phyloP scores from a whole-genome alignment of 495 filamentous ascomycete species.

The Penicillium lividum region DNA sequence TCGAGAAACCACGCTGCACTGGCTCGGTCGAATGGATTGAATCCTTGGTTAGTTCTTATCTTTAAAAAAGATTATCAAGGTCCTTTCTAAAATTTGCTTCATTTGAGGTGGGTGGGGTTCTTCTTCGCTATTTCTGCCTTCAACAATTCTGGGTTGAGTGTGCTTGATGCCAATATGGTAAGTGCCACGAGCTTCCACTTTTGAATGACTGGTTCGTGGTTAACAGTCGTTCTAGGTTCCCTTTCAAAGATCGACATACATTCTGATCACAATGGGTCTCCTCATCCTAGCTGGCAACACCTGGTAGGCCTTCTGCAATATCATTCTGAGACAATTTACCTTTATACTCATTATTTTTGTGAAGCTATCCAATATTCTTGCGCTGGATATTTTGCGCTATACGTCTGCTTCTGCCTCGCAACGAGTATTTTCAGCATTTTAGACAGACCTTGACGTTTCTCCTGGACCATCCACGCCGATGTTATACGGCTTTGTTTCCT shows the following conservation, averaged over 20 bases:
- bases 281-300: not conserved
- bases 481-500: constrained; percentile 82
- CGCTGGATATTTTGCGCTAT: constrained; percentile 71
- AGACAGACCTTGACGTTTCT: constrained; percentile 69
- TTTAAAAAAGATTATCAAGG: not conserved
- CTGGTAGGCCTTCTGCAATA: not conserved
- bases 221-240: not conserved
- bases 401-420: constrained; percentile 49
- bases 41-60: not conserved
- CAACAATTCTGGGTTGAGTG: not conserved
- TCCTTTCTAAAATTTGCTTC: not conserved
- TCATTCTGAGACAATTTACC: not conserved
- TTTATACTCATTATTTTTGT: not conserved
- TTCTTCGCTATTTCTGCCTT: not conserved
- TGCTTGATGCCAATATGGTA: not conserved
- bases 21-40: constrained; percentile 58
- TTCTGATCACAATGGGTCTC: not conserved
- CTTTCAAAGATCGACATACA: not conserved
- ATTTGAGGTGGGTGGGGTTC: not conserved
- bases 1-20: constrained; percentile 56
- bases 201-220: not conserved
- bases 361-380: constrained; percentile 54
- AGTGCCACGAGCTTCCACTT: not conserved
- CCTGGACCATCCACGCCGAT: constrained; percentile 70
- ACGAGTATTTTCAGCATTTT: constrained; percentile 35